A percentile compares a stretch with the other conserved stretches of the same genome.
These are phyloP conservation scores for Kazachstania viticola DNA, from an alignment of 805 yeast species.

Conservation along the genomic window DNA sequence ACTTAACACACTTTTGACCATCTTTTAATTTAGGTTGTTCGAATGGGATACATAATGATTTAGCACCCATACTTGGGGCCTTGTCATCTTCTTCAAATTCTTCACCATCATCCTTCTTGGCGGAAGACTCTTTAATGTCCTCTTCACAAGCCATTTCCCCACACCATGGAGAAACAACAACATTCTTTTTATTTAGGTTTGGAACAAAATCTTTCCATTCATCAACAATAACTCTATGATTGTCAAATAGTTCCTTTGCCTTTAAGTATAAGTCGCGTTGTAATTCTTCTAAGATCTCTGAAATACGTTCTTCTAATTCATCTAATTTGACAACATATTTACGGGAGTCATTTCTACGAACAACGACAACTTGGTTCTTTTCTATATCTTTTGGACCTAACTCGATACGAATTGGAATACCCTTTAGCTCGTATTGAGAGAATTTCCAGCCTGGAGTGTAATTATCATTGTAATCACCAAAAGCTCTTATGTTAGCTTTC, in stretches of 20 bases:
- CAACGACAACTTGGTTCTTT: constrained; percentile 69
- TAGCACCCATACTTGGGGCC: constrained; percentile 99
- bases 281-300: constrained; percentile 69
- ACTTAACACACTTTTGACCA: constrained; percentile 80
- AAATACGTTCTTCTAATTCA: constrained; percentile 54
- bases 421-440: constrained; percentile 93
- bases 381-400: constrained; percentile 93
- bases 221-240: constrained; percentile 70
- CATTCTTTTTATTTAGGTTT: constrained; percentile 79
- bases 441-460: constrained; percentile 99
- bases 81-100: constrained; percentile 87
- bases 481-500: constrained; percentile 57
- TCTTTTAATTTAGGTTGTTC: constrained; percentile 74
- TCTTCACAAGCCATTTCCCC: constrained; percentile 92
- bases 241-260: constrained; percentile 76
- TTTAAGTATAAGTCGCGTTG: constrained; percentile 61
- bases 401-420: constrained; percentile 88
- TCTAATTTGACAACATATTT: constrained; percentile 58
- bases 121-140: constrained; percentile 83
- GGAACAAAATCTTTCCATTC: constrained; percentile 92
- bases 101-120: constrained; percentile 65
- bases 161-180: constrained; percentile 95
- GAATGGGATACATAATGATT: constrained; percentile 91
- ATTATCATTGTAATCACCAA: constrained; percentile 83
- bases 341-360: constrained; percentile 82